Conservation (phyloP, 2,329 filamentous ascomycete genomes). For the Fusarium redolens region DNA sequence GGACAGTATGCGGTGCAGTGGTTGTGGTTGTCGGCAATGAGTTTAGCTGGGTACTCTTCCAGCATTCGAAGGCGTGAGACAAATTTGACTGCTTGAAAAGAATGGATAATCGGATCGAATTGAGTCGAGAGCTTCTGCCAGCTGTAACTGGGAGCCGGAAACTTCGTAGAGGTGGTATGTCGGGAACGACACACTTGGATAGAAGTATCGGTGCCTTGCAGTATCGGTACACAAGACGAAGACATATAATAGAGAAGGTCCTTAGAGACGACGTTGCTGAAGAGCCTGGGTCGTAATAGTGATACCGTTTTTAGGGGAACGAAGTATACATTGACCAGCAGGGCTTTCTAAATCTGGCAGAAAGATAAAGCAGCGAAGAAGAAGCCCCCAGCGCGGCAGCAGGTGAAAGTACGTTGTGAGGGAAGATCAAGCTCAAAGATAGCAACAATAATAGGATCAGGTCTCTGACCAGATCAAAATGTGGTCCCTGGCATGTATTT, state of each 20-base stretch:
- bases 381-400: not conserved
- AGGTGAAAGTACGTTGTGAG: not conserved
- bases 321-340: not conserved
- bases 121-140: slow-evolving; percentile 5
- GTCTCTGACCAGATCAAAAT: slow-evolving; percentile 18
- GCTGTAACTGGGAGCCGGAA: slow-evolving; percentile 5
- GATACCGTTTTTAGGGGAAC: not conserved
- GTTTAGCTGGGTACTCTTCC: not conserved
- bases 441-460: slow-evolving; percentile 13
- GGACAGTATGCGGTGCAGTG: slow-evolving; percentile 6
- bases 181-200: slow-evolving; percentile 23
- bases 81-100: slow-evolving; percentile 1
- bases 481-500: slow-evolving; percentile 43
- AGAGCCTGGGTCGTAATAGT: slow-evolving; percentile 7
- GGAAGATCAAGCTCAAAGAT: slow-evolving; percentile 6
- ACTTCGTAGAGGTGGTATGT: slow-evolving; percentile 1
- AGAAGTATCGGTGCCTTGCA: slow-evolving; percentile 24
- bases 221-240: slow-evolving; percentile 29
- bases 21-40: slow-evolving; percentile 1
- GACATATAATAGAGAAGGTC: slow-evolving; percentile 11
- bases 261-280: slow-evolving; percentile 17
- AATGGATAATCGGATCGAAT: slow-evolving; percentile 12
- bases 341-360: not conserved
- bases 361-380: not conserved
- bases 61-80: not conserved